phyloP scores from a whole-genome alignment of 1,284 basidiomycete genomes.

The Heterobasidion parviporum region DNA sequence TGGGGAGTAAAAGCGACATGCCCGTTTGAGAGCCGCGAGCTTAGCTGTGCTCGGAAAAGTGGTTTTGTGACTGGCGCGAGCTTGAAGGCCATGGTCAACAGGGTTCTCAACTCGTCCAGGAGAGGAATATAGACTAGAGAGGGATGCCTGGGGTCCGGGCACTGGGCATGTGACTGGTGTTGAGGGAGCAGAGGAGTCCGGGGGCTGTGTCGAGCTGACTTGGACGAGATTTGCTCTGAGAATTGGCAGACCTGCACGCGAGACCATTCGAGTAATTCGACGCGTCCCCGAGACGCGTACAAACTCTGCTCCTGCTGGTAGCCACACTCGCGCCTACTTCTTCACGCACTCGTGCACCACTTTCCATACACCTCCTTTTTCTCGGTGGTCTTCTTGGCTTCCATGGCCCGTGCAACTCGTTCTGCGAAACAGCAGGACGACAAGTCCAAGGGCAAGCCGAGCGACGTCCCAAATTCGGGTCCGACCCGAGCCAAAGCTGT shows the following conservation, averaged over 20 bases:
- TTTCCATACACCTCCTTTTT: slow-evolving; percentile 12
- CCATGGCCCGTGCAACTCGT: slow-evolving; percentile 68
- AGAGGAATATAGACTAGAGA: neutral
- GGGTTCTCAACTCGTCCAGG: neutral
- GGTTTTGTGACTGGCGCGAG: slow-evolving; percentile 25
- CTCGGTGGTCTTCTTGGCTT: slow-evolving; percentile 3
- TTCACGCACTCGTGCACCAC: slow-evolving; percentile 5
- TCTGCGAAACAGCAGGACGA: slow-evolving; percentile 38
- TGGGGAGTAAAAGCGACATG: slow-evolving; percentile 63
- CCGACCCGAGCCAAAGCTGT: slow-evolving; percentile 21
- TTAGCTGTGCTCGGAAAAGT: slow-evolving; percentile 50
- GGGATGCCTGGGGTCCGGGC: neutral
- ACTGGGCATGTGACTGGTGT: neutral
- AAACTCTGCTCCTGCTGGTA: slow-evolving; percentile 8
- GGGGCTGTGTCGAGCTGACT: neutral
- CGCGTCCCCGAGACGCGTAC: neutral
- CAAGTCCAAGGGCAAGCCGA: slow-evolving; percentile 19
- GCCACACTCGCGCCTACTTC: neutral
- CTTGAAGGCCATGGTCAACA: slow-evolving; percentile 27
- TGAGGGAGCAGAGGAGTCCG: neutral
- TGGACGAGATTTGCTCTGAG: neutral
- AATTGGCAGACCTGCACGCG: slow-evolving; percentile 4
- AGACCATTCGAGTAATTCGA: neutral
- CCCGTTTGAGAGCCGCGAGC: slow-evolving; percentile 61
- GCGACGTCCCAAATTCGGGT: slow-evolving; percentile 12